phyloP scores from a whole-genome alignment of 306 rosid species.

The Mucuna pruriens region DNA sequence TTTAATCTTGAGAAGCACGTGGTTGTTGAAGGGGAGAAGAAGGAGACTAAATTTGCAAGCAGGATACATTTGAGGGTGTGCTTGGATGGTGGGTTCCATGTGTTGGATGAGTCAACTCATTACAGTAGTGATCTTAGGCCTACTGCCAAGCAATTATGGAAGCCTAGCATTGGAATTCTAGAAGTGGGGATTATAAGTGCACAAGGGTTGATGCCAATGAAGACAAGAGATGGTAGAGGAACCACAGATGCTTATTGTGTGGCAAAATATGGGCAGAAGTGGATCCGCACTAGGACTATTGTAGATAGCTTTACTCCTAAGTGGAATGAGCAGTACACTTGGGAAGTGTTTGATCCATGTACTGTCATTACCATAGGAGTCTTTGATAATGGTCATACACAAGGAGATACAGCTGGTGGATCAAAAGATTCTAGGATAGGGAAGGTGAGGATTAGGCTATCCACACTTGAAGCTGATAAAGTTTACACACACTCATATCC shows the following conservation, averaged over 20 bases:
- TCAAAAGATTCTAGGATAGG: slow-evolving; percentile 84
- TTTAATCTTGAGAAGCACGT: slow-evolving; percentile 80
- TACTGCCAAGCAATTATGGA: slow-evolving; percentile 90
- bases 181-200: slow-evolving; percentile 88
- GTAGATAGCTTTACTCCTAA: slow-evolving; percentile 69
- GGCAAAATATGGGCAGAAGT: slow-evolving; percentile 90
- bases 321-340: slow-evolving; percentile 93
- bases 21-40: slow-evolving; percentile 72
- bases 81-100: slow-evolving; percentile 96
- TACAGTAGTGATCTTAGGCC: slow-evolving; percentile 95
- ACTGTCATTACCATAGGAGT: slow-evolving; percentile 84
- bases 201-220: slow-evolving; percentile 82
- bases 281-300: slow-evolving; percentile 87
- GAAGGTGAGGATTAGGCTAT: slow-evolving; percentile 50
- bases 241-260: slow-evolving; percentile 86
- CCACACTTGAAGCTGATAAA: slow-evolving; percentile 78
- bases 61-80: slow-evolving; percentile 81
- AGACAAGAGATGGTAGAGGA: slow-evolving; percentile 74
- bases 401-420: slow-evolving; percentile 58
- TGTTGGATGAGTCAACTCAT: slow-evolving; percentile 92
- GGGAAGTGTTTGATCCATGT: slow-evolving; percentile 91
- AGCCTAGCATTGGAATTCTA: slow-evolving; percentile 71
- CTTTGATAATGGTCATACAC: slow-evolving; percentile 79
- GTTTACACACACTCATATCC: slow-evolving; percentile 95
- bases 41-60: slow-evolving; percentile 79